phyloP scores from a whole-genome alignment of 2,329 filamentous ascomycete genomes.

The Cryphonectria carpinicola region DNA sequence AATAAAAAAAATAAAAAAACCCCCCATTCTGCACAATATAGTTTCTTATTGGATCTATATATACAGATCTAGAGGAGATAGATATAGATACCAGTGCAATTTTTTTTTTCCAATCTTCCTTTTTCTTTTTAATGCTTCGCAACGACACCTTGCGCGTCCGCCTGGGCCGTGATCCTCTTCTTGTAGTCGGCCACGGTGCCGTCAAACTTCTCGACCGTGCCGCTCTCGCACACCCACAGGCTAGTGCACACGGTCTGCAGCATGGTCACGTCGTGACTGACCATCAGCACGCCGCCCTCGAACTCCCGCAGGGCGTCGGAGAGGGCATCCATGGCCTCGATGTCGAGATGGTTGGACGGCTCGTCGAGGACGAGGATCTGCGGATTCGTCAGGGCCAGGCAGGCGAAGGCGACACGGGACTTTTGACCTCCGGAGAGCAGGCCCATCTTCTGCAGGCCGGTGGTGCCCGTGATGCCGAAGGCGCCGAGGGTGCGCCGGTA shows the following conservation, averaged over 20 bases:
- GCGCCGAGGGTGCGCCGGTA: slow-evolving; percentile 94
- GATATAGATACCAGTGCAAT: neutral
- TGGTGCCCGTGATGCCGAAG: slow-evolving; percentile 89
- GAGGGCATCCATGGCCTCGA: slow-evolving; percentile 97
- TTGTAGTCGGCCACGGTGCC: slow-evolving; percentile 97
- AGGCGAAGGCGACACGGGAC: slow-evolving; percentile 97
- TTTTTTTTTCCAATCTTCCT: neutral
- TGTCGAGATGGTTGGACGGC: slow-evolving; percentile 97
- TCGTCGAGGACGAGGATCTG: slow-evolving; percentile 98
- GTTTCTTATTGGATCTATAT: neutral
- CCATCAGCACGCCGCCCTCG: slow-evolving; percentile 95
- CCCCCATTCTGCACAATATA: neutral
- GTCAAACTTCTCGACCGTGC: slow-evolving; percentile 93
- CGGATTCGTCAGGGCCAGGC: slow-evolving; percentile 87
- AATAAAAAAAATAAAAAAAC: no score
- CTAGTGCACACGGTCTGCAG: slow-evolving; percentile 92
- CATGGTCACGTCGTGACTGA: slow-evolving; percentile 99
- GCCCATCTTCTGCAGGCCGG: slow-evolving; percentile 93
- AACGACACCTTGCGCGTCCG: slow-evolving; percentile 85
- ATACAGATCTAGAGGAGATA: neutral
- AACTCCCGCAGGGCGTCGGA: slow-evolving; percentile 83
- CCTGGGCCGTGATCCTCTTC: slow-evolving; percentile 90
- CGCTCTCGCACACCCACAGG: slow-evolving; percentile 94
- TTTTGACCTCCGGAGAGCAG: slow-evolving; percentile 96
- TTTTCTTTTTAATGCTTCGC: slow-evolving; percentile 55